Evolutionary conservation across 1,139 yeast genomes (phyloP).

Genomic region (Blastobotrys illinoisensis): DNA sequence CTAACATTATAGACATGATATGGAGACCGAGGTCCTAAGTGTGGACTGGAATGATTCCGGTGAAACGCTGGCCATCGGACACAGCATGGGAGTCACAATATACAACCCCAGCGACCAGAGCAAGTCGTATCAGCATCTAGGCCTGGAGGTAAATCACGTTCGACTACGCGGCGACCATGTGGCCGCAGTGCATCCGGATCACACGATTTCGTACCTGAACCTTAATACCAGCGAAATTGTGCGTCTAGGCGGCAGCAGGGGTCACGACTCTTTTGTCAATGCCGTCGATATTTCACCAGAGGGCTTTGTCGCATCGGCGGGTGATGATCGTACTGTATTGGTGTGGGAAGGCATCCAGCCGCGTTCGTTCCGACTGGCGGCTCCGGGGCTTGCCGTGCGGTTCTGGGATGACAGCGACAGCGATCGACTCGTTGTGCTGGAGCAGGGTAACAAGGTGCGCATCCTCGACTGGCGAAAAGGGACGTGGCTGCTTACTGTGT

Average conservation of each 20-base stretch:
- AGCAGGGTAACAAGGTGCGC: conserved; percentile 29
- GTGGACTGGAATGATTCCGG: not conserved
- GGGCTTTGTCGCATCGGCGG: conserved; percentile 31
- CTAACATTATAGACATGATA: not conserved
- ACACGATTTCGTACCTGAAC: conserved; percentile 19
- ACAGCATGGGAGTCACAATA: conserved; percentile 23
- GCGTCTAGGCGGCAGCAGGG: conserved; percentile 20
- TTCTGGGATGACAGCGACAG: conserved; percentile 33
- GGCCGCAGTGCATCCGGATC: conserved; percentile 27
- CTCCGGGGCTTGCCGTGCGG: conserved; percentile 29
- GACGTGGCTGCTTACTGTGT: conserved; percentile 31
- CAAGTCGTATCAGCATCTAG: conserved; percentile 18
- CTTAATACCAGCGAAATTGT: conserved; percentile 8
- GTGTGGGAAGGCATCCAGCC: conserved; percentile 30
- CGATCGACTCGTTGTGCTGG: conserved; percentile 33
- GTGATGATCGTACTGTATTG: conserved; percentile 31
- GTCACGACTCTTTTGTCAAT: conserved; percentile 29
- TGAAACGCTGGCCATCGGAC: conserved; percentile 24
- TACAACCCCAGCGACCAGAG: conserved; percentile 12
- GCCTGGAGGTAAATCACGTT: conserved; percentile 20
- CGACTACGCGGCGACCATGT: conserved; percentile 16
- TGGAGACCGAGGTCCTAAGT: not conserved
- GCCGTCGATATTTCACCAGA: conserved; percentile 31
- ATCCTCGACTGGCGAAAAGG: conserved; percentile 33
- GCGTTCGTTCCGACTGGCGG: conserved; percentile 17